These are phyloP conservation scores for Gossypium schwendimanii DNA, from an alignment of 441 rosid genomes.

Conservation along the genomic window DNA sequence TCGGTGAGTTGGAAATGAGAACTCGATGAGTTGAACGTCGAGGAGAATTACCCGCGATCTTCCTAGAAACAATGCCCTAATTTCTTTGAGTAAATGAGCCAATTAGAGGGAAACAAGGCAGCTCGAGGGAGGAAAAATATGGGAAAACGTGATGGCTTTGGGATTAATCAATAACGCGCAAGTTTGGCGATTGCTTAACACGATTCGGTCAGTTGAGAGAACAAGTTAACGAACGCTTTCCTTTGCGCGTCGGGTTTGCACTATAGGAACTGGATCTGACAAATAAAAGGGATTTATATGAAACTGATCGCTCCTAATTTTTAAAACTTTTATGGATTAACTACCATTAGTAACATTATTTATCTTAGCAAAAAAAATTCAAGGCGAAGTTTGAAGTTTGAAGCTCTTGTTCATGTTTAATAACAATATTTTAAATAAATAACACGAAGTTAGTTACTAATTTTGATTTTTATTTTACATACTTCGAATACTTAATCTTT, in stretches of 20 bases:
- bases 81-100: background rate
- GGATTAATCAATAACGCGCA: background rate
- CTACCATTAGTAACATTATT: background rate
- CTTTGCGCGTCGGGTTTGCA: background rate
- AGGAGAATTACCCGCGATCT: background rate
- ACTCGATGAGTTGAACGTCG: slow-evolving; percentile 1
- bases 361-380: no score
- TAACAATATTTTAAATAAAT: no score
- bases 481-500: no score
- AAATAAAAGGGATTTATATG: background rate
- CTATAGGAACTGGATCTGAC: background rate
- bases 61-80: slow-evolving; percentile 1
- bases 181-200: background rate
- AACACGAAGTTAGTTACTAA: no score
- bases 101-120: background rate
- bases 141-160: background rate
- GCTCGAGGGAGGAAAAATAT: background rate
- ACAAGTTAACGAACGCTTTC: background rate
- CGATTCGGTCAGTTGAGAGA: background rate
- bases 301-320: background rate
- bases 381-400: no score
- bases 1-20: background rate
- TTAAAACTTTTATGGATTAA: background rate
- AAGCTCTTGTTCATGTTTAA: no score
- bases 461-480: no score